phyloP scores from a whole-genome alignment of 2,329 filamentous ascomycete species.

The Rutstroemia sp. region DNA sequence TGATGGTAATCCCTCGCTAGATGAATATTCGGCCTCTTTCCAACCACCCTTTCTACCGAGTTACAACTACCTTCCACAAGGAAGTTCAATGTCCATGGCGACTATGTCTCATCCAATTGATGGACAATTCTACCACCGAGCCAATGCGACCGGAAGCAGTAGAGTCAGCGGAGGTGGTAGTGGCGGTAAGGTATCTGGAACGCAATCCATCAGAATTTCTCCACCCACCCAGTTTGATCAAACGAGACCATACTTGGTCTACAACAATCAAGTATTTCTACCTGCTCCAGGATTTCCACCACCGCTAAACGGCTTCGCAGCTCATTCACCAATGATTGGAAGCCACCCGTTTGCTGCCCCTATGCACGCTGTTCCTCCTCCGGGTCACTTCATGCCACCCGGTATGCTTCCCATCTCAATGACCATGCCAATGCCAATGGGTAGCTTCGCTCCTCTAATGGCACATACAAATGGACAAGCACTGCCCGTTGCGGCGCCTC shows the following conservation, averaged over 20 bases:
- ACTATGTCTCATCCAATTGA: conserved; percentile 10
- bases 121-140: background rate
- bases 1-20: background rate
- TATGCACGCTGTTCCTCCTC: conserved; percentile 2
- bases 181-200: background rate
- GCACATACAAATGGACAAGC: conserved; percentile 17
- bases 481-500: conserved; percentile 11
- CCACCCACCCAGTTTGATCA: conserved; percentile 29
- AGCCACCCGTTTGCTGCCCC: conserved; percentile 19
- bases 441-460: conserved; percentile 10
- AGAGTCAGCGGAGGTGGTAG: background rate
- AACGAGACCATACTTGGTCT: conserved; percentile 27
- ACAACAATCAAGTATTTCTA: conserved; percentile 28
- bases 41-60: conserved; percentile 15
- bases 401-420: conserved; percentile 4
- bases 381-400: conserved; percentile 1
- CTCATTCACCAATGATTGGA: conserved; percentile 24
- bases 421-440: conserved; percentile 9
- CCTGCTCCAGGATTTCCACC: conserved; percentile 24
- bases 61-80: conserved; percentile 14
- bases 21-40: conserved; percentile 13
- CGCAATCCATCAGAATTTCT: conserved; percentile 27
- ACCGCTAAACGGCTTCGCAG: conserved; percentile 18
- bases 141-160: background rate
- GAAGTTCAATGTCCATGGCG: conserved; percentile 4